Evolutionary conservation across 805 yeast species (phyloP), one percentile per base, ranked within the genome.

Genomic region (Isabelozyma pseudorhagii): DNA sequence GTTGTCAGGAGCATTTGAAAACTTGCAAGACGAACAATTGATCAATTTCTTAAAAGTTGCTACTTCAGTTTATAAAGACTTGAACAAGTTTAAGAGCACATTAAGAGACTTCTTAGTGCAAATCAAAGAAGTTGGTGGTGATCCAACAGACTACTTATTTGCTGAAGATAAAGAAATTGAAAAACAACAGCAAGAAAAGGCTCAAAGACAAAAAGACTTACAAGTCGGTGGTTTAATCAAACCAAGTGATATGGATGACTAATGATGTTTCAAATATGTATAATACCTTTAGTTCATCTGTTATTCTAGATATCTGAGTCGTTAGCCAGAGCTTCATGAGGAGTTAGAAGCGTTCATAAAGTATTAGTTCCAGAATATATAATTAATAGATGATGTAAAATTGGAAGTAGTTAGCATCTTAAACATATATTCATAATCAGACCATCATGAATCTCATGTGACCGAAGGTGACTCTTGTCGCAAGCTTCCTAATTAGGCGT

Each of bases 61-160:
- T 64, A 81, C 88, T 38, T 68, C 81, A 13, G 84, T 85, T 47
- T 89, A 89, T 63, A 83, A 80, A 51, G 94, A 89, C 60, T 84
- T 84, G 52, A 66, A 68, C 54, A 87, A 83, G 64, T 94, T 94
- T 75, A 85, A 83, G 69, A 89, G 89, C 46, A 85, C 87, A 9
- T 77, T 94, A 59, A 85, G 98, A 70, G 99, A 94, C 71, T 94
- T 94, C 81, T 79, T 94, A 66, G 96, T 94, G 41, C 98, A 94
- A 74, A 89, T 93, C 68, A 92, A 91, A 71, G 96, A 93, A 71
- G 83, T 81, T 63, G 99, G 98, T 52, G 98, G 98, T 29, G 96
- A 89, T 66, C 84, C 96, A 49, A 90, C 97, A 18, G 97, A 92
- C 66, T 94, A 94, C 66, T 76, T 93, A 66, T 93, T 85, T 70